These are phyloP conservation scores for Aspergillus hiratsukae DNA, from an alignment of 2,329 filamentous ascomycete species.

Conservation along the genomic window DNA sequence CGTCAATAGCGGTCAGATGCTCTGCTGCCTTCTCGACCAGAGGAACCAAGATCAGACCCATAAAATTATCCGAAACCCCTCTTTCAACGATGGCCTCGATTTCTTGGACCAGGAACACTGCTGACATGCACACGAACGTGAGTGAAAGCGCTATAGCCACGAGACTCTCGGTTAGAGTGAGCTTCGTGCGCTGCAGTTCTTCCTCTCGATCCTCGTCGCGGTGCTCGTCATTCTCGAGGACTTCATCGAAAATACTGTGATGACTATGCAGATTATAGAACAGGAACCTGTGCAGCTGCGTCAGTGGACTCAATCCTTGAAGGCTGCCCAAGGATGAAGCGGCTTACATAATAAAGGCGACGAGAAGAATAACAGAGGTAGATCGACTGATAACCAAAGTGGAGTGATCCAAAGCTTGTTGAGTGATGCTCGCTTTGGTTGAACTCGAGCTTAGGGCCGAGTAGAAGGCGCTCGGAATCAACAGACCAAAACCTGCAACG, in stretches of 20 bases:
- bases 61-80: constrained; percentile 54
- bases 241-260: constrained; percentile 69
- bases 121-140: constrained; percentile 66
- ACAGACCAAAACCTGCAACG: constrained; percentile 61
- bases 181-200: constrained; percentile 59
- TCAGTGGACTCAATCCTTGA: constrained; percentile 2
- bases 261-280: constrained; percentile 74
- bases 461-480: constrained; percentile 46
- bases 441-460: constrained; percentile 42
- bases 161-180: constrained; percentile 70
- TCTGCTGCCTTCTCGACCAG: constrained; percentile 84
- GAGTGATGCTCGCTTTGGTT: constrained; percentile 32
- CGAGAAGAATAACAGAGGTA: constrained; percentile 65
- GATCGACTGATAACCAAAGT: constrained; percentile 65
- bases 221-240: constrained; percentile 67
- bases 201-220: constrained; percentile 60
- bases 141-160: constrained; percentile 62
- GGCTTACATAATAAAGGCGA: constrained; percentile 60
- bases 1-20: constrained; percentile 77
- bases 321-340: no score
- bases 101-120: constrained; percentile 67
- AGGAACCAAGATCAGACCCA: constrained; percentile 70
- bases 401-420: constrained; percentile 45
- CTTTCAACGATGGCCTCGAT: constrained; percentile 60
- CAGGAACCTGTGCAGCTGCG: constrained; percentile 41